Base-by-base conservation (phyloP, 768 basidiomycete genomes). In the Kwoniella mangroviensis region DNA sequence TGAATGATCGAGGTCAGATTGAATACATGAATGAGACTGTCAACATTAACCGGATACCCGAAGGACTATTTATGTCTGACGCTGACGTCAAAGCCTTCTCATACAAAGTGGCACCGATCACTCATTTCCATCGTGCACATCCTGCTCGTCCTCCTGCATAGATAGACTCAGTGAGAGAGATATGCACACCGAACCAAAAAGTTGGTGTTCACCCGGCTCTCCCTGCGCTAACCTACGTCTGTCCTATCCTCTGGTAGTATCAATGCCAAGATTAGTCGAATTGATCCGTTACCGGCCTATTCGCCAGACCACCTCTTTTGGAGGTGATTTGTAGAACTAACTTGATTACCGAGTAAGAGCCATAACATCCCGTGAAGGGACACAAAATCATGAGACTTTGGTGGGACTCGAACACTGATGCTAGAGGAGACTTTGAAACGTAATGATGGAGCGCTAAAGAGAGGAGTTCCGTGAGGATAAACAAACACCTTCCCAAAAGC, bases 271-370 rank as follows among this genome's bases (percentile, higher is more conserved):
- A 71, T 56, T 69, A 78, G 75, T 69, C 79, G 65, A 73, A 73
- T 69, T 80, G 79, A 75, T 80, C 79, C 76, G 76, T 80, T 76
- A 61, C 79, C 76, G 76, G 79, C 79, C 76, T 80, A 74, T 73
- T 76, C 58, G 79, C 68, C 72, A 69, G 45, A 49, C 45, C 13
- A 49, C 19, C 45, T 34, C 58, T 40, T 24, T 22, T 21, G 43
- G 34, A 43, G 28, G 26, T 24, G 57, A 68, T 57, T 24, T 69
- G 68, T 62, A 73, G 42, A 65, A 75, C 76, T 76, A 69, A 72
- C 70, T 67, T 80, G 75, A 76, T 80, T 63, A 80, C 79, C 79
- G 75, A 77, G 71, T 68, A 45, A 67, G 51, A 68, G 65, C 72
- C 70, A 74, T 64, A 40, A 73, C 63, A 43, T 26, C 43, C 42